A percentile compares a stretch with the other conserved stretches of the same genome.
Evolutionary conservation across 176 grass and related monocot species (phyloP).

Genomic region (Avena sativa): DNA sequence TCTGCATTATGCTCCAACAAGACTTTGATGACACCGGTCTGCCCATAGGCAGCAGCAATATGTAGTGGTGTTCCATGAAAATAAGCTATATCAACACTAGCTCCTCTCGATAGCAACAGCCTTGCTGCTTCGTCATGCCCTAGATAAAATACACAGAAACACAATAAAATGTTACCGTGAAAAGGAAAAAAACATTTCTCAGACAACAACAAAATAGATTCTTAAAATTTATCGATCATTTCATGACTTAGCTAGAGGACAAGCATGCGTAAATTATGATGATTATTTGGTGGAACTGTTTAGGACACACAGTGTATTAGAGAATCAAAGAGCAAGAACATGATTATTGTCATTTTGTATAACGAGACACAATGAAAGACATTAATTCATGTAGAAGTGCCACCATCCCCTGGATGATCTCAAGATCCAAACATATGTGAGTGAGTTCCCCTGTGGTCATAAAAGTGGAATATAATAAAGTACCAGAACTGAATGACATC

Average conservation of each 20-base stretch:
- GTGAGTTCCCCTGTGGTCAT: constrained; percentile 23
- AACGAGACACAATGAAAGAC: constrained; percentile 4
- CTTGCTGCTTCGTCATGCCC: constrained; percentile 44
- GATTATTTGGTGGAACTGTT: not conserved
- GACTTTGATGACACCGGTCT: constrained; percentile 44
- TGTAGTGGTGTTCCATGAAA: constrained; percentile 44
- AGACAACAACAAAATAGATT: constrained; percentile 13
- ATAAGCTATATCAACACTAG: constrained; percentile 47
- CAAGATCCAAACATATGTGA: not conserved
- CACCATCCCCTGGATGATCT: constrained; percentile 20
- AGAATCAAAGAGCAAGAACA: constrained; percentile 3
- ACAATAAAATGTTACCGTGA: constrained; percentile 1
- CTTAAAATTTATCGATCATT: constrained; percentile 16
- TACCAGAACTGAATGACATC: not conserved
- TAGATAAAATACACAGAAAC: constrained; percentile 22
- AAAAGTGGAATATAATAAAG: constrained; percentile 1
- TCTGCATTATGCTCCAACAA: constrained; percentile 58
- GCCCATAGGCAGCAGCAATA: constrained; percentile 42
- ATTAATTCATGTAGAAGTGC: not conserved
- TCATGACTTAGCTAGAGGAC: constrained; percentile 18
- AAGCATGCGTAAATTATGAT: constrained; percentile 17
- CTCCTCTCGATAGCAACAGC: constrained; percentile 47
- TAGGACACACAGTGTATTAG: not conserved
- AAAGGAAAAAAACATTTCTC: constrained; percentile 15
- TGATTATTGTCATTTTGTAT: not conserved